These are phyloP conservation scores for Scheffersomyces ergatensis DNA, from an alignment of 805 yeast genomes.

Conservation along the genomic window DNA sequence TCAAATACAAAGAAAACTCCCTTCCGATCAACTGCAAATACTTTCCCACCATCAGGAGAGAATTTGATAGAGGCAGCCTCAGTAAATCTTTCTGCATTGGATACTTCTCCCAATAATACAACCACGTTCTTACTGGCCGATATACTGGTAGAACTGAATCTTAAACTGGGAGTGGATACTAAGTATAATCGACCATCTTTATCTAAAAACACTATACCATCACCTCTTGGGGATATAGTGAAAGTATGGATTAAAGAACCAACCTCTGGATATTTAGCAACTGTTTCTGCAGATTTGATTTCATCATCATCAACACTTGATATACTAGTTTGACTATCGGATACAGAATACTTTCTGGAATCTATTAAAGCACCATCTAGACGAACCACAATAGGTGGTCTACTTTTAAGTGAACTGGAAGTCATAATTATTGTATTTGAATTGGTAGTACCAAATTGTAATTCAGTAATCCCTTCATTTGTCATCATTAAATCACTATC, in stretches of 20 bases:
- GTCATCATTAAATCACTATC: slow-evolving; percentile 47
- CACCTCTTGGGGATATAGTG: slow-evolving; percentile 81
- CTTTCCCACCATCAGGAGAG: slow-evolving; percentile 77
- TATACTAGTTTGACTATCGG: slow-evolving; percentile 13
- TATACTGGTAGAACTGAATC: slow-evolving; percentile 11
- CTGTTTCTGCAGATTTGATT: slow-evolving; percentile 27
- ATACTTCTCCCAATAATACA: slow-evolving; percentile 72
- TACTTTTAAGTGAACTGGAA: slow-evolving; percentile 32
- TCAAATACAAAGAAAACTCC: slow-evolving; percentile 80
- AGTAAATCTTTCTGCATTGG: slow-evolving; percentile 65
- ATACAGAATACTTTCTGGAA: slow-evolving; percentile 21
- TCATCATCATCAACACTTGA: slow-evolving; percentile 14
- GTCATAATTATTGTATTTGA: slow-evolving; percentile 38
- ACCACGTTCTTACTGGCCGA: slow-evolving; percentile 43
- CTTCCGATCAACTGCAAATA: slow-evolving; percentile 75
- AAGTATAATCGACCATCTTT: slow-evolving; percentile 74
- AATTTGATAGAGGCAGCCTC: slow-evolving; percentile 81
- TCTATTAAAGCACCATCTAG: slow-evolving; percentile 51
- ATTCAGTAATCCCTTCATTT: slow-evolving; percentile 85
- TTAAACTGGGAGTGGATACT: slow-evolving; percentile 55
- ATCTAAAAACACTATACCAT: slow-evolving; percentile 78
- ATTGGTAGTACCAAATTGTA: slow-evolving; percentile 48
- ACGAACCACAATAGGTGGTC: slow-evolving; percentile 30
- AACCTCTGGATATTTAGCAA: slow-evolving; percentile 67
- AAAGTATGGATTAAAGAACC: slow-evolving; percentile 77